Base-by-base conservation (phyloP, 768 basidiomycete genomes). In the Lentinula raphanica region DNA sequence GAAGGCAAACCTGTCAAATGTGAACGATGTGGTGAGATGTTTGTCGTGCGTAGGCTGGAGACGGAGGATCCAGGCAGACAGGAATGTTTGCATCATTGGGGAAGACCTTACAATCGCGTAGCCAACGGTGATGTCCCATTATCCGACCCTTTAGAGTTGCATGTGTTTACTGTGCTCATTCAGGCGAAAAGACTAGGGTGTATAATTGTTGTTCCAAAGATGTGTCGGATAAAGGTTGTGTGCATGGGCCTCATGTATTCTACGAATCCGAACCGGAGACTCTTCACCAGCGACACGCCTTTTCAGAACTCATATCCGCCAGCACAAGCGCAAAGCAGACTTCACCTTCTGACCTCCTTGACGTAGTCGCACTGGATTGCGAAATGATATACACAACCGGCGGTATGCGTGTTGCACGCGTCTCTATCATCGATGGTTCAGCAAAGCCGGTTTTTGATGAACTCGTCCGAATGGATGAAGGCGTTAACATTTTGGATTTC, bases 361-460 rank as follows among this genome's bases (percentile, higher is more conserved):
- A 94, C 58, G 82, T 98, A 3, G 90, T 87, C 5, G 92, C 92
- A 0, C 76, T 98, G 50, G 97, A 99, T 69, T 98, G 97, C 67
- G 97, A 99, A 72, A 94, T 98, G 91, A 79, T 98, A 8, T 94
- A 95, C 73, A 90, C 93, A 0, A 98, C 95, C 0, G 91, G 90
- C 4, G 97, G 97, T 0, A 84, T 93, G 80, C 86, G 88, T 21
- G 84, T 97, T 3, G 96, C 94, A 2, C 83, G 97, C 3, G 86
- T 97, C 2, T 97, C 95, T 0, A 83, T 96, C 6, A 84, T 98
- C 1, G 90, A 96, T 66, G 87, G 86, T 7, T 68, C 76, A 1
- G 93, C 92, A 1, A 73, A 75, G 27, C 76, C 84, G 54, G 79
- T 98, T 2, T 86, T 96, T 46, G 97, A 99, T 68, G 82, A 94